Base-by-base conservation (phyloP, 129 eudicot species). In the Heracleum sosnowskyi region DNA sequence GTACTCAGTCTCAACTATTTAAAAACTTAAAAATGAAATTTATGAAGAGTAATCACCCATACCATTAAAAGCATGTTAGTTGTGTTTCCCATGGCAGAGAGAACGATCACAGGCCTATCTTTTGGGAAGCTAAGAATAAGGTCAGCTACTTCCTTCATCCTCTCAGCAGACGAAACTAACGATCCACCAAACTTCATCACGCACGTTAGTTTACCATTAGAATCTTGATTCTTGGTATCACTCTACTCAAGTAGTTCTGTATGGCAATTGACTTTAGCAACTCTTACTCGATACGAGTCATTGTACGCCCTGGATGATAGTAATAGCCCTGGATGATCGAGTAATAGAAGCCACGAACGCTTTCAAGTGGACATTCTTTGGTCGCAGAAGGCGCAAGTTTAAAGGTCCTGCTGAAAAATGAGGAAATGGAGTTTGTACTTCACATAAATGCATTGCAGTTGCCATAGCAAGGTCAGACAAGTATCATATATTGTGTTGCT, bases 141-240 rank as follows among this genome's bases (percentile, higher is more conserved):
- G 16, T 88, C 88, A 77, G 97, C 99, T 9, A 96, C 90, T 82
- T 96, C 97, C 82, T 85, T 92, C 97, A 96, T 92, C 81, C 99
- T 92, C 20, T 83, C 97, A 0, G 97, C 96, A 0, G 93, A 87
- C 1, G 97, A 93, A 73, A 96, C 91, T 33, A 97, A 96, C 5
- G 99, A 96, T 53, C 97, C 99, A 76, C 99, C 97, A 84, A 96
- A 96, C 79, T 96, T 96, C 99, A 96, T 96, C 72, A 92, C 99
- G 64, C 96, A 90, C 35, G 97, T 86, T 76, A 92, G 42, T 57
- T 88, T 84, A 33, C 53, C 91, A 49, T 91, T 84, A 69, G 84
- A 80, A 77, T 31, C 80, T 71, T 82, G 82, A 41, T 33, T 36
- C n/a, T 64, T 78, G 5, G 80, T 75, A 64, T 76, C 86, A 86